Conservation (phyloP, 2,329 filamentous ascomycete species). For the Beauveria sp. region DNA sequence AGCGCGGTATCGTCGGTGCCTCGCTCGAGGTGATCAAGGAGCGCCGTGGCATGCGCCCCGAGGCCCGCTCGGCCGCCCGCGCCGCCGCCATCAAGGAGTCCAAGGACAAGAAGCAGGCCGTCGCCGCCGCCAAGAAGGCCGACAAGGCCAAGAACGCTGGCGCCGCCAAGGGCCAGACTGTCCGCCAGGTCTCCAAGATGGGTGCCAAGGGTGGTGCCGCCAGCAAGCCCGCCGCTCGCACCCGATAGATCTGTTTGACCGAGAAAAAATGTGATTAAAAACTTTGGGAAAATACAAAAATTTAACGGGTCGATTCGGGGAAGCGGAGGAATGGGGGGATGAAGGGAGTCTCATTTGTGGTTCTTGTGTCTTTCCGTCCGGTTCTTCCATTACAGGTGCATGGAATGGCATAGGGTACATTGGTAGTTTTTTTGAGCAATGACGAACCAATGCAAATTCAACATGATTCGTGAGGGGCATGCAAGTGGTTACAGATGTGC, state of each 20-base stretch:
- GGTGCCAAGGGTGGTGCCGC: slow-evolving; percentile 81
- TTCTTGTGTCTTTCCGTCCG: slow-evolving; percentile 37
- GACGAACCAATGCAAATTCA: slow-evolving; percentile 28
- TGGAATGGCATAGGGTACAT: slow-evolving; percentile 35
- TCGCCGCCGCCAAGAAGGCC: slow-evolving; percentile 90
- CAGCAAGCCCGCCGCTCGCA: slow-evolving; percentile 73
- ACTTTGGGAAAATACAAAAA: slow-evolving; percentile 1
- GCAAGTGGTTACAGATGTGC: too few relatives aligned
- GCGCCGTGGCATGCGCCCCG: slow-evolving; percentile 87
- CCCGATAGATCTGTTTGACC: slow-evolving; percentile 48
- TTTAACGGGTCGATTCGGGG: slow-evolving; percentile 5
- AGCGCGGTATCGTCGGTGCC: slow-evolving; percentile 98
- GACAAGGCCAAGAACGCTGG: slow-evolving; percentile 96
- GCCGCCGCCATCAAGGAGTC: slow-evolving; percentile 86
- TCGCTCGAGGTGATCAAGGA: slow-evolving; percentile 99
- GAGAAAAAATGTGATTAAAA: slow-evolving; percentile 4
- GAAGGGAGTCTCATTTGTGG: slow-evolving; percentile 29
- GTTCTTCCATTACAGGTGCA: slow-evolving; percentile 34
- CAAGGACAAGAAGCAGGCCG: slow-evolving; percentile 95
- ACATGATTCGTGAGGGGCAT: background rate
- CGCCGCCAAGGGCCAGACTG: slow-evolving; percentile 65
- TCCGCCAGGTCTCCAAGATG: slow-evolving; percentile 90
- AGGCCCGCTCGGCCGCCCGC: slow-evolving; percentile 89
- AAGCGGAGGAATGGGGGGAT: slow-evolving; percentile 16
- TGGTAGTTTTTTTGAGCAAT: slow-evolving; percentile 31